Percentiles rank a stretch among this genome's conserved stretches.
These are phyloP conservation scores for Clonostachys rhizophaga DNA, from an alignment of 2,329 filamentous ascomycete species.

Conservation along the genomic window DNA sequence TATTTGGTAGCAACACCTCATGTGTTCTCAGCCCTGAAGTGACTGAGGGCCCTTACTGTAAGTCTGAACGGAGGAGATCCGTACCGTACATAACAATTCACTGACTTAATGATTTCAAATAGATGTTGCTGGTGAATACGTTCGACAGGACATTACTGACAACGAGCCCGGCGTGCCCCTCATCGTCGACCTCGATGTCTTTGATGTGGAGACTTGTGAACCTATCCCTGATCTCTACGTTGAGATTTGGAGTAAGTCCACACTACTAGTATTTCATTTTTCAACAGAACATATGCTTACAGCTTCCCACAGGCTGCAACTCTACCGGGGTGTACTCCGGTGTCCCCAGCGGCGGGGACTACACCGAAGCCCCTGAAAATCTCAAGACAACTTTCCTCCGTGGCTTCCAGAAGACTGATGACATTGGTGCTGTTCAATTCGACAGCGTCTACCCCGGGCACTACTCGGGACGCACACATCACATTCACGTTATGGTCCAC, in stretches of 20 bases:
- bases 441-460: slow-evolving; percentile 37
- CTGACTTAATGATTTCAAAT: no score
- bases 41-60: slow-evolving; percentile 41
- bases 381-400: slow-evolving; percentile 24
- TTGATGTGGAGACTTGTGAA: slow-evolving; percentile 33
- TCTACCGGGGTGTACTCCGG: slow-evolving; percentile 38
- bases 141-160: slow-evolving; percentile 30
- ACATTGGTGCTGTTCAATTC: slow-evolving; percentile 36
- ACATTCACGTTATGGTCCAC: slow-evolving; percentile 39
- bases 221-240: slow-evolving; percentile 28
- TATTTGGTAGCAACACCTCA: slow-evolving; percentile 9
- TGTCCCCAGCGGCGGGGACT: slow-evolving; percentile 21
- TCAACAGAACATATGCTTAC: no score
- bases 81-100: neutral
- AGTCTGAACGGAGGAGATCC: slow-evolving; percentile 1
- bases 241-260: slow-evolving; percentile 27
- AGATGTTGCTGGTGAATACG: slow-evolving; percentile 21
- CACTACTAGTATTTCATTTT: no score
- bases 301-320: slow-evolving; percentile 22
- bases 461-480: slow-evolving; percentile 36
- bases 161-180: slow-evolving; percentile 30
- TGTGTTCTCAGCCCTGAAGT: slow-evolving; percentile 44
- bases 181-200: slow-evolving; percentile 33
- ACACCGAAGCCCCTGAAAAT: slow-evolving; percentile 7
- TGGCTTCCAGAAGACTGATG: slow-evolving; percentile 30